Evolutionary conservation across 257 asterid species (phyloP).

Genomic region (Knoxia roxburghii): DNA sequence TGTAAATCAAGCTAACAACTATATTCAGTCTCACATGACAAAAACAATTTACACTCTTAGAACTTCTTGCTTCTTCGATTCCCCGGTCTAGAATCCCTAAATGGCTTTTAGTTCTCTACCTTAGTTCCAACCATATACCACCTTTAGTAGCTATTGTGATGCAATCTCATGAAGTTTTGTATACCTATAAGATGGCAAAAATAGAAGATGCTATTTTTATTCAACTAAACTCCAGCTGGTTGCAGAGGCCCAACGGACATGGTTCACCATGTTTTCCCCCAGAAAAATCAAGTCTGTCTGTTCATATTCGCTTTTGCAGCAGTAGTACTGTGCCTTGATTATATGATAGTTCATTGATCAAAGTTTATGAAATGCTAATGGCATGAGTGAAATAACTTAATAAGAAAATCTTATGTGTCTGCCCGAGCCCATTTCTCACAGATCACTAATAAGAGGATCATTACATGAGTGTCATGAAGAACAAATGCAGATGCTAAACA

Average conservation of each 20-base stretch:
- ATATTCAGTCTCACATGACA: background rate
- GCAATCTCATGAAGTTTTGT: background rate
- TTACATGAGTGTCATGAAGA: too few species aligned
- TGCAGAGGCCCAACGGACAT: background rate
- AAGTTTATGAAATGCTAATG: background rate
- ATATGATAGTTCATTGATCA: background rate
- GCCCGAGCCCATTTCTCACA: background rate
- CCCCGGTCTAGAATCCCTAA: background rate
- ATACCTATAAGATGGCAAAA: background rate
- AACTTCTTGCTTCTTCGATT: background rate
- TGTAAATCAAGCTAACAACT: background rate
- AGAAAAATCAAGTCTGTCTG: background rate
- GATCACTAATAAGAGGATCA: background rate
- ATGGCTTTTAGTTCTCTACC: background rate
- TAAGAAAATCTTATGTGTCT: background rate
- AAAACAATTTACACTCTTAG: background rate
- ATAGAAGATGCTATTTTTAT: too few species aligned
- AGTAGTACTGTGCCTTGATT: background rate
- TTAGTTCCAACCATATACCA: background rate
- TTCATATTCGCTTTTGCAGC: background rate
- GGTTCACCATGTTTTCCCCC: too few species aligned
- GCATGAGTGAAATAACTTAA: background rate
- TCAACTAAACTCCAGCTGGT: background rate
- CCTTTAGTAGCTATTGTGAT: background rate
- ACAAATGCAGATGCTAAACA: background rate